Conservation (phyloP, 192 early-diverging fungal genomes). For the Podila horticola region DNA sequence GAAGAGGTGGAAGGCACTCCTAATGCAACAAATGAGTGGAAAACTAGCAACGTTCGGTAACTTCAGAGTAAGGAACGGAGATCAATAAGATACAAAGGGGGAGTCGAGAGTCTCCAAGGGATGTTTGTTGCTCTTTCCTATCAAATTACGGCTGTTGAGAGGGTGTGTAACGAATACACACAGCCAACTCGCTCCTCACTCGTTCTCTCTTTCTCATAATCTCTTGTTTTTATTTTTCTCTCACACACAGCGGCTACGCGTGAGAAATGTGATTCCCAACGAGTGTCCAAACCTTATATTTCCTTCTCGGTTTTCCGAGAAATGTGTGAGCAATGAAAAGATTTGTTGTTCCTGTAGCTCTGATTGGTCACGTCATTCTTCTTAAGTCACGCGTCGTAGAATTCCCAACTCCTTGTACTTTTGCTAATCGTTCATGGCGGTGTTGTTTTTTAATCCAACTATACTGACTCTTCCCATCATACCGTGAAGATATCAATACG, state of each 20-base stretch:
- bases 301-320: constrained; percentile 13
- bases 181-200: not conserved
- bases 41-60: constrained; percentile 2
- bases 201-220: constrained; percentile 11
- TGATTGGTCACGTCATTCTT: constrained; percentile 9
- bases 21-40: not conserved
- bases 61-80: constrained; percentile 3
- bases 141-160: not conserved
- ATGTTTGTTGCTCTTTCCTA: constrained; percentile 1
- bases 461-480: constrained; percentile 1
- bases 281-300: constrained; percentile 10
- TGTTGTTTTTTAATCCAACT: not conserved
- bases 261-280: constrained; percentile 12
- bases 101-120: not conserved
- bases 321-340: not conserved
- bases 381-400: constrained; percentile 4
- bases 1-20: not conserved
- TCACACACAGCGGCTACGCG: not conserved
- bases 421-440: constrained; percentile 1
- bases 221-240: constrained; percentile 6
- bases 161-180: not conserved
- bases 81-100: not conserved
- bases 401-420: constrained; percentile 4
- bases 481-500: constrained; percentile 1
- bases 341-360: not conserved